Percentiles rank a stretch among this genome's conserved stretches.
Evolutionary conservation across 306 rosid species (phyloP).

Genomic region (Rubus idaeus): DNA sequence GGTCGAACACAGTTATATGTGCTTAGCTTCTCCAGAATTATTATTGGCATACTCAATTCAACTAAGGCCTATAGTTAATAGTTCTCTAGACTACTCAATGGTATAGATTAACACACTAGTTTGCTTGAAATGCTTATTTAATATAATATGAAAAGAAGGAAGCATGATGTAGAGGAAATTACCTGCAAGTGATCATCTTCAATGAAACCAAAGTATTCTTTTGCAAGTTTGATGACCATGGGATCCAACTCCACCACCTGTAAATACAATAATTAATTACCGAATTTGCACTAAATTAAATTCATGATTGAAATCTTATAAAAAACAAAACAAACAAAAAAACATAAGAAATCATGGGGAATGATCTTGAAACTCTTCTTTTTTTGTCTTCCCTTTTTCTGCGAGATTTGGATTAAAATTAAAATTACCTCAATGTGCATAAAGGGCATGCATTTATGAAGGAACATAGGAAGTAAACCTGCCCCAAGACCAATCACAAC

Average conservation of each 20-base stretch:
- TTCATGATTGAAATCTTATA: not conserved
- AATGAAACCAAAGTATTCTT: conserved; percentile 58
- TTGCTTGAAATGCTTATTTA: not conserved
- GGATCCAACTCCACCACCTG: conserved; percentile 96
- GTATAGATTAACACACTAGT: not conserved
- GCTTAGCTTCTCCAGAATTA: not conserved
- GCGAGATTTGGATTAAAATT: not conserved
- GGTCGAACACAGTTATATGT: not conserved
- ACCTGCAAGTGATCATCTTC: conserved; percentile 82
- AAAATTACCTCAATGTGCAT: conserved; percentile 74
- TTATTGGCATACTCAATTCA: not conserved
- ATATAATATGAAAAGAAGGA: not conserved
- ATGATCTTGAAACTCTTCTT: not conserved
- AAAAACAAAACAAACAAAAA: not conserved
- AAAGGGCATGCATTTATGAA: conserved; percentile 67
- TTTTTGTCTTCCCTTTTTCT: not conserved
- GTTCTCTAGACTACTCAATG: not conserved
- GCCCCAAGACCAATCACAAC: conserved; percentile 93
- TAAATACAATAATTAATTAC: conserved; percentile 18
- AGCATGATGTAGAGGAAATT: conserved; percentile 15
- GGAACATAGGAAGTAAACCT: conserved; percentile 95
- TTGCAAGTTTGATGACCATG: conserved; percentile 64
- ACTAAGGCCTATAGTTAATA: not conserved
- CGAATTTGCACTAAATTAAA: not conserved
- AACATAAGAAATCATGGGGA: not conserved